Evolutionary conservation across 163 green algal genomes (phyloP).

Genomic region (Volvox carteri): DNA sequence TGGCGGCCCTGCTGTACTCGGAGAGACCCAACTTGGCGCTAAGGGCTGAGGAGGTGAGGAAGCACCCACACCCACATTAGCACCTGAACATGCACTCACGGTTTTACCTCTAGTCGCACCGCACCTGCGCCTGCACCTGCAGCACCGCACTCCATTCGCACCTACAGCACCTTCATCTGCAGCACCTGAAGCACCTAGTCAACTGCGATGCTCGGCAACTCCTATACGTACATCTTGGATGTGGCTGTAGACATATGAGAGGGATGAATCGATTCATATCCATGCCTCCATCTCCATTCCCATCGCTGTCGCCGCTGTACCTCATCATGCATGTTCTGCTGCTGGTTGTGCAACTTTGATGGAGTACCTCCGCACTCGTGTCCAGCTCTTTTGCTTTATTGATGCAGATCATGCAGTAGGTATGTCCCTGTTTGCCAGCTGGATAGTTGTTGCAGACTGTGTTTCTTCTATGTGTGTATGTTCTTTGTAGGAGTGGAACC

Average conservation of each 20-base stretch:
- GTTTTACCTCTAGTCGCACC: neutral
- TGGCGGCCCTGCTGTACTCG: slow-evolving; percentile 80
- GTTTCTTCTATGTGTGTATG: neutral
- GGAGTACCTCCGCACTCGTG: neutral
- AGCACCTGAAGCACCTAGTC: neutral
- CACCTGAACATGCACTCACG: neutral
- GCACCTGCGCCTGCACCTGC: too few species aligned
- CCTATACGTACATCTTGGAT: too few species aligned
- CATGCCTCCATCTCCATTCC: too few species aligned
- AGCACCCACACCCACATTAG: neutral
- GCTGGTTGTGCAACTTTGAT: neutral
- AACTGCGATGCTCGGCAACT: neutral
- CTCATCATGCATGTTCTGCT: too few species aligned
- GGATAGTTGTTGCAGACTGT: too few species aligned
- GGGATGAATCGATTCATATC: too few species aligned
- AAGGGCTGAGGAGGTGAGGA: slow-evolving; percentile 71
- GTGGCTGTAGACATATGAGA: too few species aligned
- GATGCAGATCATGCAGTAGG: neutral
- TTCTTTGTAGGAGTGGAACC: slow-evolving; percentile 69
- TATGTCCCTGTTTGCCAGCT: neutral
- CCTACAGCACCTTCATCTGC: neutral
- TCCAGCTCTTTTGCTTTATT: neutral
- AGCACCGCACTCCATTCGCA: neutral
- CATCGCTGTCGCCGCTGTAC: too few species aligned
- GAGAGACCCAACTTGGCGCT: slow-evolving; percentile 69